Evolutionary conservation across 2,329 filamentous ascomycete species (phyloP), one percentile per base, ranked within the genome.

Genomic region (Trichoderma gracile): DNA sequence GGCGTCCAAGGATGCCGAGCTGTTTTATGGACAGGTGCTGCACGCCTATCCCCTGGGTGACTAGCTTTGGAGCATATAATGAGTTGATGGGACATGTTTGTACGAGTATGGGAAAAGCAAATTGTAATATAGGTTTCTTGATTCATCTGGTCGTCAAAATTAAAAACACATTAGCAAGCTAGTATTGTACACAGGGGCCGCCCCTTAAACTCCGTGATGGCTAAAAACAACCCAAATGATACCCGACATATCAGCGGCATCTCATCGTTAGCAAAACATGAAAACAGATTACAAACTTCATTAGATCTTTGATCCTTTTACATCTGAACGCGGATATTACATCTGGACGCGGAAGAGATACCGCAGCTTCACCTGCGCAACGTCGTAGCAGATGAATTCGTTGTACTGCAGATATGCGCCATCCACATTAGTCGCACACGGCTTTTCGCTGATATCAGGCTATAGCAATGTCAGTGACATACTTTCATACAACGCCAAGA

Each of bases 381-480:
- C 78, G 68, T 92, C 83, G 70, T 92, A 92, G 58, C 81, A 82
- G 67, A 92, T 91, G 74, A 87, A 92, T 77, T 92, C 89, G 72
- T 92, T 92, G 77, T 92, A 92, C 56, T 77, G 73, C 23, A 92
- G 78, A 30, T 73, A 76, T 0, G 84, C 81, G 12, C 75, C 71
- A 0, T 67, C 38, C 0, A 85, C 73, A 0, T 79, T 75, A 0
- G 85, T 89, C 1, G 74, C 61, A 0, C 81, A 82, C 0, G 85
- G 84, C 8, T 68, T 72, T 2, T 77, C 72, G 2, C 72, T 73
- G 0, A 77, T 75, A 69, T 88, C 84, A 49, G 85, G 85, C 82
- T 84, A 66, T 60, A 14, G 25, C 43, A 45, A 21, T 17, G 46
- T 69, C 45, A 71, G 25, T 25, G 3, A 25, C 25, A 25, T 5